Percentiles rank a stretch among this genome's conserved stretches.
phyloP scores from a whole-genome alignment of 108 stramenopile genomes.

The Cyclostephanos invisitatus region DNA sequence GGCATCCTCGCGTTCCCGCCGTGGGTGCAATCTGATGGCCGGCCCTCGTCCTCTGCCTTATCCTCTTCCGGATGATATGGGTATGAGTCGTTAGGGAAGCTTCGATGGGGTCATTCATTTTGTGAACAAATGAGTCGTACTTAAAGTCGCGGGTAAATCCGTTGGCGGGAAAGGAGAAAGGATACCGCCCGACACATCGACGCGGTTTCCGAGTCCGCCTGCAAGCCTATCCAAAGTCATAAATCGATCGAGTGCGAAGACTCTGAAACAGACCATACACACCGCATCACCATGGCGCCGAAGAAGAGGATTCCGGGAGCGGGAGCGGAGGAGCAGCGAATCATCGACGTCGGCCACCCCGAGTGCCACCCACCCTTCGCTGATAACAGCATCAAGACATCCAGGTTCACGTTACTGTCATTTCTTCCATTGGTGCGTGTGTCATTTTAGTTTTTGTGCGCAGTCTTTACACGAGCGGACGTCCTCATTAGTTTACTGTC shows the following conservation, averaged over 20 bases:
- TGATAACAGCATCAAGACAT: conserved; percentile 51
- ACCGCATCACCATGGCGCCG: conserved; percentile 1
- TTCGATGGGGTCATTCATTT: not conserved
- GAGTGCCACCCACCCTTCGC: conserved; percentile 45
- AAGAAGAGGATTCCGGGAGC: not conserved
- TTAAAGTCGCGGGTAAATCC: too few relatives aligned
- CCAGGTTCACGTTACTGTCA: conserved; percentile 66
- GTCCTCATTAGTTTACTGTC: too few relatives aligned
- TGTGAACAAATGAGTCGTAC: too few relatives aligned
- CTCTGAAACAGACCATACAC: too few relatives aligned
- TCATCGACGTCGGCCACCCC: conserved; percentile 39
- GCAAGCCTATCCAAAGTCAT: not conserved
- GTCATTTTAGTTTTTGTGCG: conserved; percentile 1
- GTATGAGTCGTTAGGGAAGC: not conserved
- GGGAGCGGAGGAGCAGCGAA: conserved; percentile 28
- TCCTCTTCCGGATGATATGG: not conserved
- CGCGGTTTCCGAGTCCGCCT: too few relatives aligned
- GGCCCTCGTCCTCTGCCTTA: not conserved
- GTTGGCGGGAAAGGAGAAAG: too few relatives aligned
- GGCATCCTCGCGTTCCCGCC: too few relatives aligned
- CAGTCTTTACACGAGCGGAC: too few relatives aligned
- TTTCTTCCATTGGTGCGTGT: conserved; percentile 82
- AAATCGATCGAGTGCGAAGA: not conserved
- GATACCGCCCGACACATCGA: too few relatives aligned
- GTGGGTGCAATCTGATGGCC: not conserved